A percentile compares a stretch with the other conserved stretches of the same genome.
Evolutionary conservation across 148 eudicot genomes (phyloP).

Genomic region (Rhododendron simsii): DNA sequence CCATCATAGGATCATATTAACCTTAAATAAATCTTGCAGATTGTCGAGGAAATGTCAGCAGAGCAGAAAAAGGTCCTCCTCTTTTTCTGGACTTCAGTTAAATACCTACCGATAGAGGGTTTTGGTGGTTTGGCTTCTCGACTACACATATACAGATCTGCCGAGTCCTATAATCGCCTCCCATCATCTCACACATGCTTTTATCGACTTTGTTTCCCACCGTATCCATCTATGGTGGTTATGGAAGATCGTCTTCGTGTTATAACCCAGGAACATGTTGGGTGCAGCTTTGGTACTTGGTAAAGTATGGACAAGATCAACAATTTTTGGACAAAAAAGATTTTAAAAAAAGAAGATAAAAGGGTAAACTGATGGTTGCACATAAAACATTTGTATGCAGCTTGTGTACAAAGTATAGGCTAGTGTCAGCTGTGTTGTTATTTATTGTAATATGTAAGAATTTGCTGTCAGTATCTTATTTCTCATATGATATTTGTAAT

Average conservation of each 20-base stretch:
- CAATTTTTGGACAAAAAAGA: background rate
- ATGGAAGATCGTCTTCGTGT: conserved; percentile 61
- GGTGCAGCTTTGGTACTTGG: conserved; percentile 91
- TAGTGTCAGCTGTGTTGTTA: conserved; percentile 7
- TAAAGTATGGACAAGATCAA: conserved; percentile 10
- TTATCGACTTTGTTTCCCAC: conserved; percentile 63
- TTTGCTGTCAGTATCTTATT: background rate
- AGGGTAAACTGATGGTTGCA: conserved; percentile 13
- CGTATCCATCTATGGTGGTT: conserved; percentile 40
- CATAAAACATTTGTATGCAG: conserved; percentile 17
- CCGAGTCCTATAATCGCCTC: conserved; percentile 43
- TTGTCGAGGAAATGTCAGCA: conserved; percentile 49
- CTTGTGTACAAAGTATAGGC: conserved; percentile 9
- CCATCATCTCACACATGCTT: conserved; percentile 96
- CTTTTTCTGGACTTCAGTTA: conserved; percentile 93
- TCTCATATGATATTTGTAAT: conserved; percentile 2
- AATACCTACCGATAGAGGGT: conserved; percentile 76
- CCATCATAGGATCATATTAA: background rate
- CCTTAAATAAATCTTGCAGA: conserved; percentile 30
- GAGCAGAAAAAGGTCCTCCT: conserved; percentile 75
- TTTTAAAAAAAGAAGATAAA: background rate
- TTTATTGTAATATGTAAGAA: conserved; percentile 4
- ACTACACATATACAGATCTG: conserved; percentile 51
- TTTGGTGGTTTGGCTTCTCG: conserved; percentile 76
- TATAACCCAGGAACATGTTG: conserved; percentile 76